Evolutionary conservation across 2,329 filamentous ascomycete species (phyloP).

Genomic region (Dactylellina drechsleri): DNA sequence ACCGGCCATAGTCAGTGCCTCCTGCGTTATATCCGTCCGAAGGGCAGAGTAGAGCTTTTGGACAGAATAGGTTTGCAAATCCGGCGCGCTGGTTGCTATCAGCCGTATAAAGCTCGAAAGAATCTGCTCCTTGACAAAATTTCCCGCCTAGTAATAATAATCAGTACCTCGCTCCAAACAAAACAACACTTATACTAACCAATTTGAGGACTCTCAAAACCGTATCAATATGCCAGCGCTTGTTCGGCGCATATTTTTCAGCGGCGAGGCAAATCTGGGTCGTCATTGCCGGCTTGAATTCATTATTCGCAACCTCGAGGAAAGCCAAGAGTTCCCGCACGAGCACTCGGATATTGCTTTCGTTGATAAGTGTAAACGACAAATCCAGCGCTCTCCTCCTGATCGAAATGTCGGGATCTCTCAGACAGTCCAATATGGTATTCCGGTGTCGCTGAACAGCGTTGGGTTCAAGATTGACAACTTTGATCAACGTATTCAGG

Average conservation of each 20-base stretch:
- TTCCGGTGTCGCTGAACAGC: constrained; percentile 96
- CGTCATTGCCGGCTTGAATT: constrained; percentile 99
- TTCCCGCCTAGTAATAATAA: constrained; percentile 72
- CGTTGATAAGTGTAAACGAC: constrained; percentile 98
- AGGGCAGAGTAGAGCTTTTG: constrained; percentile 92
- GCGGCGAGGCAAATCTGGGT: constrained; percentile 97
- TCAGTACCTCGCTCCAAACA: constrained; percentile 54
- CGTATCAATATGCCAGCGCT: constrained; percentile 98
- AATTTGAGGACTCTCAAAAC: constrained; percentile 93
- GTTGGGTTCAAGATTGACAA: constrained; percentile 96
- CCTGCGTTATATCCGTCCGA: constrained; percentile 97
- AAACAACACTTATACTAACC: constrained; percentile 31
- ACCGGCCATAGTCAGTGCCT: constrained; percentile 89
- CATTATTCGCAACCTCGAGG: constrained; percentile 94
- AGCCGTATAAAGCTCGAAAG: constrained; percentile 95
- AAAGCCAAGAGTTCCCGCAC: constrained; percentile 94
- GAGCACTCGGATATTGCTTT: constrained; percentile 91
- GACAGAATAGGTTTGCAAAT: constrained; percentile 94
- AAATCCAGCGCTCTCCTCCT: constrained; percentile 92
- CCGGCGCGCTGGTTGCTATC: constrained; percentile 85
- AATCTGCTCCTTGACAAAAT: constrained; percentile 98
- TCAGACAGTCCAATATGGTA: constrained; percentile 93
- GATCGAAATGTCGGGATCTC: constrained; percentile 98
- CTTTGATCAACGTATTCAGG: constrained; percentile 95
- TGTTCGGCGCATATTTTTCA: constrained; percentile 94